Percentiles rank a stretch among this genome's conserved stretches.
These are phyloP conservation scores for Ottelia alismoides DNA, from an alignment of 106 monocot species.

Conservation along the genomic window DNA sequence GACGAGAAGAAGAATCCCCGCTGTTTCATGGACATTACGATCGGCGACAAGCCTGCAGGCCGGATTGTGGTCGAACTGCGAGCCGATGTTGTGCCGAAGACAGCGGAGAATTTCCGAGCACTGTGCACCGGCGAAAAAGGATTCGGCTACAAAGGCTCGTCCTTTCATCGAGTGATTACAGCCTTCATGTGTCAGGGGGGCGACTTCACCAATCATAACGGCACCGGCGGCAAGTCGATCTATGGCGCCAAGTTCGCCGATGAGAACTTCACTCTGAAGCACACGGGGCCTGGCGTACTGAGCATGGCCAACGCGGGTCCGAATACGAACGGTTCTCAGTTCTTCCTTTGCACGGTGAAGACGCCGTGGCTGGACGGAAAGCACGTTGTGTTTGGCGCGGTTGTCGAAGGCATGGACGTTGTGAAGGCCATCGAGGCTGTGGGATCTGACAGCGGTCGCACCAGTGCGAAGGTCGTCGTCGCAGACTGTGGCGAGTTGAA, in stretches of 20 bases:
- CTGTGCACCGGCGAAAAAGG: too few species aligned
- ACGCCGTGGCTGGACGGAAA: constrained; percentile 11
- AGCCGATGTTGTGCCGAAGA: constrained; percentile 31
- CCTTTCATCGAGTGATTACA: neutral
- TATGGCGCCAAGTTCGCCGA: too few species aligned
- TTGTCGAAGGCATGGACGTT: constrained; percentile 6
- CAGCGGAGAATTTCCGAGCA: constrained; percentile 58
- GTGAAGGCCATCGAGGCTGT: constrained; percentile 5
- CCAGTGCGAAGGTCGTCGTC: constrained; percentile 2
- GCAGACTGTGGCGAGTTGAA: constrained; percentile 11
- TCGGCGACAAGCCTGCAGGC: constrained; percentile 47
- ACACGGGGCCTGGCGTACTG: too few species aligned
- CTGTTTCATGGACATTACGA: constrained; percentile 49
- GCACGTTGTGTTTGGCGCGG: constrained; percentile 11
- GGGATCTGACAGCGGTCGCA: constrained; percentile 1
- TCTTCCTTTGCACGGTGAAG: constrained; percentile 12
- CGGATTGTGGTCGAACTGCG: constrained; percentile 43
- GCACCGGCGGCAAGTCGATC: too few species aligned
- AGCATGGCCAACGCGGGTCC: constrained; percentile 4
- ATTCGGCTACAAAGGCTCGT: neutral
- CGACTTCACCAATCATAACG: too few species aligned
- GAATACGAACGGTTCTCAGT: neutral
- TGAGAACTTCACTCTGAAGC: too few species aligned
- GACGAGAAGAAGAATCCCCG: constrained; percentile 16
- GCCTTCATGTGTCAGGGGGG: neutral